Conservation (phyloP, 179 eudicot genomes). For the Spinacia oleracea region DNA sequence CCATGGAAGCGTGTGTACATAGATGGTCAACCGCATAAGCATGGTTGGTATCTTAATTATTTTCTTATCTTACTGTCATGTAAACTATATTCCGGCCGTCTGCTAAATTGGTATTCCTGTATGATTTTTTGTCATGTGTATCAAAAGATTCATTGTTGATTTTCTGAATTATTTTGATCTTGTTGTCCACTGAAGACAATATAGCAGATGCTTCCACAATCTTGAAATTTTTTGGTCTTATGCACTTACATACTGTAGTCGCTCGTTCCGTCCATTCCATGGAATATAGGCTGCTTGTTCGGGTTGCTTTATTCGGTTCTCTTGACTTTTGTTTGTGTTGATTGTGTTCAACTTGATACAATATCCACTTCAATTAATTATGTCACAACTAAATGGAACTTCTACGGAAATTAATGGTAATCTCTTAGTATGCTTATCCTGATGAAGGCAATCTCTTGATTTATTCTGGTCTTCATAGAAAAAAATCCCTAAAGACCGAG, state of each 20-base stretch:
- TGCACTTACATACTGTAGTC: neutral
- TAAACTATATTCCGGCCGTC: neutral
- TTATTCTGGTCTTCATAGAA: neutral
- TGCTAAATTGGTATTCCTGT: neutral
- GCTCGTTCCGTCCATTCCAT: neutral
- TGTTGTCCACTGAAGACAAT: neutral
- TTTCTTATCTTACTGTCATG: conserved; percentile 13
- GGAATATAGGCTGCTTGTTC: neutral
- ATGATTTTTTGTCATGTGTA: neutral
- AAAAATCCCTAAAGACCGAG: neutral
- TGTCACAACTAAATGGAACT: neutral
- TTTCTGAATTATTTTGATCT: neutral
- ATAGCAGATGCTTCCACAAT: neutral
- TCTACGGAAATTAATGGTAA: neutral
- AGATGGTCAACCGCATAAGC: conserved; percentile 74
- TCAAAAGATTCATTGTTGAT: neutral
- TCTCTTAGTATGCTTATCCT: neutral
- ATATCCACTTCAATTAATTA: neutral
- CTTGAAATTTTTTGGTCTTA: neutral
- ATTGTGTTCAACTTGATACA: neutral
- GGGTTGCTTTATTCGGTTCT: neutral
- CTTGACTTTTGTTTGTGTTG: neutral
- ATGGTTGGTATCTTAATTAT: conserved; percentile 53
- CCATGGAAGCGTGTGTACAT: conserved; percentile 81
- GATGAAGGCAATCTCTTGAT: neutral